phyloP scores from a whole-genome alignment of 225 moss, liverwort and hornwort species.

The Straminergon stramineum region DNA sequence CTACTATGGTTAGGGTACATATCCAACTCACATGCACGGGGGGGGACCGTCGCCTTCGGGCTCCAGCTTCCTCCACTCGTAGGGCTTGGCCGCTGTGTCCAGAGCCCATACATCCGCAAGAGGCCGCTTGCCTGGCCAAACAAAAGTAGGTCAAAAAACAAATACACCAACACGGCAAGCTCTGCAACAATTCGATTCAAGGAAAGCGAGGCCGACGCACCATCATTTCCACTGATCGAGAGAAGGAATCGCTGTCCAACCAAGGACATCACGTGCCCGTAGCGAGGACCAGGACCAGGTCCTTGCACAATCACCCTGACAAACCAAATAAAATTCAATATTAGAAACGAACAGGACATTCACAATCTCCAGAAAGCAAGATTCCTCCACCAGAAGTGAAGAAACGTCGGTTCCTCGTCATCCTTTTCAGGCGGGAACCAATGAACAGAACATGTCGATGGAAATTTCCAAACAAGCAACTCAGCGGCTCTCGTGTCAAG shows the following conservation, averaged over 20 bases:
- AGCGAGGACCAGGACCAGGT: conserved; percentile 60
- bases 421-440: neutral
- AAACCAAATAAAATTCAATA: no score
- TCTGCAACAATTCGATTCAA: neutral
- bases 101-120: conserved; percentile 72
- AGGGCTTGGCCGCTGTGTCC: conserved; percentile 64
- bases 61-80: conserved; percentile 67
- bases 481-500: neutral
- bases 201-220: conserved; percentile 6
- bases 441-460: neutral
- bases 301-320: conserved; percentile 68
- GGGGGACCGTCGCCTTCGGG: conserved; percentile 73
- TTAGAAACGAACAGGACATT: neutral
- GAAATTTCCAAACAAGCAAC: neutral
- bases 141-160: neutral
- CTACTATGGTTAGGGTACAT: neutral
- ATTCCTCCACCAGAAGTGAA: neutral
- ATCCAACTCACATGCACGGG: conserved; percentile 51
- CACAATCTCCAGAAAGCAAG: neutral
- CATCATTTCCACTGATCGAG: conserved; percentile 62
- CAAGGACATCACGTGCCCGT: conserved; percentile 69
- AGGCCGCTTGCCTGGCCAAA: conserved; percentile 44
- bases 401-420: neutral
- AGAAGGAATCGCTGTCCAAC: conserved; percentile 65
- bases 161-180: neutral